Evolutionary conservation across 2,329 filamentous ascomycete genomes (phyloP).

Genomic region (Gnomoniopsis sp.): DNA sequence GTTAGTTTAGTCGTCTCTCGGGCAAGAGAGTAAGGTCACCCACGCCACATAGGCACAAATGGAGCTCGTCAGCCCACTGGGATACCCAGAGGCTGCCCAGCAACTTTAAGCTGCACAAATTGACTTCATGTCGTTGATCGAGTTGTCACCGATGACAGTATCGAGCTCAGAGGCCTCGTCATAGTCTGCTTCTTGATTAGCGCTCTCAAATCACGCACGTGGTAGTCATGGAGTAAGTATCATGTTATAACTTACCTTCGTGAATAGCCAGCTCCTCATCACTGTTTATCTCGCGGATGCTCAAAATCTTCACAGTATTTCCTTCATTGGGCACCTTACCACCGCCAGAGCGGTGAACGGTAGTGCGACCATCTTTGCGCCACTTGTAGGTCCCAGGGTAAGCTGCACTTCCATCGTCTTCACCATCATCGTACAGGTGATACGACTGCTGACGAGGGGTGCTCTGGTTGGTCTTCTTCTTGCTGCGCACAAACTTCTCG

Average conservation of each 20-base stretch:
- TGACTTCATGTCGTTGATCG: constrained; percentile 3
- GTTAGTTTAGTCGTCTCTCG: background rate
- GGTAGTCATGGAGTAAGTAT: background rate
- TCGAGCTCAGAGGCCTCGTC: background rate
- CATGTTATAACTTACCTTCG: background rate
- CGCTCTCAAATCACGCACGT: background rate
- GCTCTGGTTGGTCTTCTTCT: background rate
- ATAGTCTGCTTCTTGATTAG: background rate
- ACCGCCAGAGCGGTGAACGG: constrained; percentile 4
- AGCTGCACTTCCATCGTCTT: background rate
- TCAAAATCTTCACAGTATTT: constrained; percentile 10
- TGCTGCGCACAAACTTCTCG: constrained; percentile 2
- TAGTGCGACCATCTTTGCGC: constrained; percentile 8
- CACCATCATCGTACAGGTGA: constrained; percentile 15
- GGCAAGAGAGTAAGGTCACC: background rate
- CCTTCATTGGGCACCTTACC: background rate
- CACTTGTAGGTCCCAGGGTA: background rate
- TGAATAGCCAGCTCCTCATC: constrained; percentile 3
- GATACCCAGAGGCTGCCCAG: background rate
- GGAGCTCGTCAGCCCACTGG: too few species aligned
- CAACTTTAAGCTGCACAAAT: constrained; percentile 4
- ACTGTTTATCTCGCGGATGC: constrained; percentile 14
- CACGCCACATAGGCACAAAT: constrained; percentile 6
- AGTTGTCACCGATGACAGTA: background rate
- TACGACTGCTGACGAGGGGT: constrained; percentile 1